Base-by-base conservation (phyloP, 2,329 filamentous ascomycete species). In the Hypoxylon sp. region DNA sequence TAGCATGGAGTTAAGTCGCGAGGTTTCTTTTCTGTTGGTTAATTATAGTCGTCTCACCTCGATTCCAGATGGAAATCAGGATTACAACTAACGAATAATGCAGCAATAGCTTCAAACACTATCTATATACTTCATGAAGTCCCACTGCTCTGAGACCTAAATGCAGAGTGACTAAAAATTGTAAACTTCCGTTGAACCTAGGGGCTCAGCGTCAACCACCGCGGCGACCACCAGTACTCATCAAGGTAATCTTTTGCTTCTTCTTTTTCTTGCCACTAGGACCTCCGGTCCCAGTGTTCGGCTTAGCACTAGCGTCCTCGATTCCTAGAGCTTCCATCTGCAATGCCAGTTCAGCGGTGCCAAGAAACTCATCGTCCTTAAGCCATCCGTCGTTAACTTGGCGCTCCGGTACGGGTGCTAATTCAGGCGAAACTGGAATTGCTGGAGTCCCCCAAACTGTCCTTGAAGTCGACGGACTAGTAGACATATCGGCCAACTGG, bases 401-500 rank as follows among this genome's bases (percentile, higher is more conserved):
- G 11, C 80, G 80, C 29, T 81, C 77, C 10, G 78, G 74, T 10
- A 80, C 68, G 2, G 84, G 78, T 29, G 80, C 80, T 29, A 89
- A 74, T 10, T 87, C 85, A 1, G 90, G 88, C 3, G 88, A 90
- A 0, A 81, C 82, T 0, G 89, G 83, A 2, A 97, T 82, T 0
- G 87, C 89, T 3, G 88, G 85, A 0, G 95, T 98, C n/a, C 95
- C 95, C 95, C 95, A 98, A 0, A 98, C 93, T 0, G 95, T 98
- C 68, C 90, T 90, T 44, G 88, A 84, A 0, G 89, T 88, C 5
- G 89, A 90, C 0, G 94, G 94, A 69, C 92, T 97, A 1, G 92
- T 94, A 3, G 93, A 94, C 72, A 94, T 90, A 1, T 90, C 91
- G 0, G 92, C 92, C 22, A 97, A 81, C 2, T 88, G 88, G 35